These are phyloP conservation scores for Nicotiana obtusifolia DNA, from an alignment of 257 asterid species.

Conservation along the genomic window DNA sequence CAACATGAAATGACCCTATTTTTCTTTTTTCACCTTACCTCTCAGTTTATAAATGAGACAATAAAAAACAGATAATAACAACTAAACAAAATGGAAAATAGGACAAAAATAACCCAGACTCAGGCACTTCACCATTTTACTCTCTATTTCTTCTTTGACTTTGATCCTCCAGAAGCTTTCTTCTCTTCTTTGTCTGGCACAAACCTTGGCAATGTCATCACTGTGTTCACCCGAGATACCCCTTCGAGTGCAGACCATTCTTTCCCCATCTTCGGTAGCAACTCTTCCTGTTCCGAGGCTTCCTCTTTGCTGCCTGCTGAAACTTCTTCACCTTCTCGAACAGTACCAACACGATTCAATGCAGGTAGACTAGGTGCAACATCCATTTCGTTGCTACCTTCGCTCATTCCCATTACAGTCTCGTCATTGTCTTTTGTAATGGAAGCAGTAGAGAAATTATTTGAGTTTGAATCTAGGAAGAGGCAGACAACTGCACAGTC, in stretches of 20 bases:
- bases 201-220: conserved; percentile 38
- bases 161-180: conserved; percentile 19
- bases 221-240: conserved; percentile 39
- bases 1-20: conserved; percentile 9
- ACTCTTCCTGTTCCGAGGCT: conserved; percentile 18
- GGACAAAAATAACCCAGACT: background rate
- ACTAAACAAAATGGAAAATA: background rate
- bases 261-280: conserved; percentile 14
- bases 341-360: conserved; percentile 9
- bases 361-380: conserved; percentile 11
- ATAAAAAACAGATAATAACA: background rate
- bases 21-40: background rate
- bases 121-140: background rate
- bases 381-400: conserved; percentile 5
- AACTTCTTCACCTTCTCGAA: conserved; percentile 9
- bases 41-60: background rate
- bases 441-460: conserved; percentile 19
- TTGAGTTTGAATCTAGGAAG: conserved; percentile 31
- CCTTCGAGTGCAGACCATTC: conserved; percentile 30
- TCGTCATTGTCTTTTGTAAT: conserved; percentile 13
- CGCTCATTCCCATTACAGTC: conserved; percentile 2
- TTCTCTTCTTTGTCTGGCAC: conserved; percentile 22
- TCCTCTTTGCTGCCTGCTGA: conserved; percentile 10
- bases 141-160: conserved; percentile 16
- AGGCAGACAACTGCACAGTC: conserved; percentile 68